phyloP scores from a whole-genome alignment of 306 rosid genomes.

The Aeschynomene evenia region DNA sequence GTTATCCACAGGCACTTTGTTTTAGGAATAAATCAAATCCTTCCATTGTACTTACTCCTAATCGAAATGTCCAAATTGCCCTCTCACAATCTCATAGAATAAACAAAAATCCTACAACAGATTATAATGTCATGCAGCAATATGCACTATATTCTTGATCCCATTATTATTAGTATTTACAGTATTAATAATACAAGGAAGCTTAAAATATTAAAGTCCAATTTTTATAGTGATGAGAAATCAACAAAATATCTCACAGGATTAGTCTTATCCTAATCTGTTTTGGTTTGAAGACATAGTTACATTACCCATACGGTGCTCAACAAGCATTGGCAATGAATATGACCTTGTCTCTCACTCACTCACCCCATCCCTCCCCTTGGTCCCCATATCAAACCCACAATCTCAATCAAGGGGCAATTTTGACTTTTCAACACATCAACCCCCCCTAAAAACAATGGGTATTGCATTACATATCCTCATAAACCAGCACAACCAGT shows the following conservation, averaged over 20 bases:
- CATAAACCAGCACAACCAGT: background rate
- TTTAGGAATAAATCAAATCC: background rate
- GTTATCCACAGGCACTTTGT: background rate
- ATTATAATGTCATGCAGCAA: background rate
- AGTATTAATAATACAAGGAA: background rate
- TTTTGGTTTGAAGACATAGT: background rate
- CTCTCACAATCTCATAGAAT: background rate
- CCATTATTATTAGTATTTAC: no score
- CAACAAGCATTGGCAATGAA: background rate
- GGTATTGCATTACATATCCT: no score
- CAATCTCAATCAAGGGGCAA: constrained; percentile 29
- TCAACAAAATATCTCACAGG: background rate
- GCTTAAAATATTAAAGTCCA: no score
- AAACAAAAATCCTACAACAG: background rate
- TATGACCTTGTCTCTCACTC: background rate
- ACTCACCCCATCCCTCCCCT: no score
- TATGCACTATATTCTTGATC: background rate
- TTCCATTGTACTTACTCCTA: background rate
- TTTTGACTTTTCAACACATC: background rate
- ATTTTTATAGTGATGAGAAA: background rate
- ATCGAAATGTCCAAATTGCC: background rate
- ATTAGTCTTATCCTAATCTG: background rate
- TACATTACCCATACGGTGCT: background rate
- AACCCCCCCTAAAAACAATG: background rate
- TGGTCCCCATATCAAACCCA: background rate